Evolutionary conservation across 164 flowering plant genomes (phyloP).

Genomic region (Sextonia rubra): DNA sequence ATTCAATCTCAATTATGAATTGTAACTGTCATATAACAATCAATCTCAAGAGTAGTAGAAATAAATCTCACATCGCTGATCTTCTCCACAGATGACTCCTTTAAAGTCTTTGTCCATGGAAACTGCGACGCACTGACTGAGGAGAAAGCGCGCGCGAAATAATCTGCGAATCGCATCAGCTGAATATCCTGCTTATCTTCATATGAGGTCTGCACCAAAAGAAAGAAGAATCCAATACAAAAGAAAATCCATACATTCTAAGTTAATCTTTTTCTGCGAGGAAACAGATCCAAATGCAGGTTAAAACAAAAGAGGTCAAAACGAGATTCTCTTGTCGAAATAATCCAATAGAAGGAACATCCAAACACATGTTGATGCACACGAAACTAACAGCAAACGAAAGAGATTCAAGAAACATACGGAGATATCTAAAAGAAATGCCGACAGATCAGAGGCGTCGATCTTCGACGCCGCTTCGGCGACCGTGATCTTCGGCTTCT

Average conservation of each 20-base stretch:
- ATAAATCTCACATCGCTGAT: conserved; percentile 52
- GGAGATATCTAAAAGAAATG: conserved; percentile 47
- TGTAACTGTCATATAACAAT: not conserved
- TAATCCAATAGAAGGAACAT: too few species aligned
- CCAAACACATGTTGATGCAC: not conserved
- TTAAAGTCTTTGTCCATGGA: conserved; percentile 68
- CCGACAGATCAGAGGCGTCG: conserved; percentile 35
- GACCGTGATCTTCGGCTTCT: conserved; percentile 44
- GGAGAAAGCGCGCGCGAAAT: conserved; percentile 63
- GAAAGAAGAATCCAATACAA: not conserved
- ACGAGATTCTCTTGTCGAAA: too few species aligned
- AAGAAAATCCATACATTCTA: too few species aligned
- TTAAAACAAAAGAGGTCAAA: too few species aligned
- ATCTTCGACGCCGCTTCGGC: conserved; percentile 46
- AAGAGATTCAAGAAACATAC: conserved; percentile 29
- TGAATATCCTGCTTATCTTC: conserved; percentile 59
- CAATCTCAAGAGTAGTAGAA: not conserved
- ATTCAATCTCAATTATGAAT: not conserved
- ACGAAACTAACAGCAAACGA: not conserved
- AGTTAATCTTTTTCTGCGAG: too few species aligned
- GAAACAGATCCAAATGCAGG: too few species aligned
- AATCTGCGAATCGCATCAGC: conserved; percentile 79
- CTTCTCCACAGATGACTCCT: conserved; percentile 60
- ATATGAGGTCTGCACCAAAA: conserved; percentile 41
- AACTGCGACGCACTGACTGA: conserved; percentile 52